A percentile compares a stretch with the other conserved stretches of the same genome.
Conservation (phyloP, 2,329 filamentous ascomycete species). For the Trichoderma simmonsii region DNA sequence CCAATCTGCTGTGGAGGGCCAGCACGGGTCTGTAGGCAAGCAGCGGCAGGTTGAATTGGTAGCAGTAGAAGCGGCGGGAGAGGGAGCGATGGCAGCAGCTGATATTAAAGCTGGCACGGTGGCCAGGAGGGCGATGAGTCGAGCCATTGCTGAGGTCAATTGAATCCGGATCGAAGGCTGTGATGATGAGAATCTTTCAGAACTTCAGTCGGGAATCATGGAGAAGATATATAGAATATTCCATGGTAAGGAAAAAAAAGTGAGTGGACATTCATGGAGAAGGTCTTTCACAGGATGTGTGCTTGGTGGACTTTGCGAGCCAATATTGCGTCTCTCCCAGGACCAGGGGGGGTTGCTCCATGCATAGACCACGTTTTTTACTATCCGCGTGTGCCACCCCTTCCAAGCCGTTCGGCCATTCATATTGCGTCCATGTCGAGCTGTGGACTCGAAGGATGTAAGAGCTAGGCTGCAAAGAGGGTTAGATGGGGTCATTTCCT, state of each 20-base stretch:
- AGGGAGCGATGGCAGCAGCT: not conserved
- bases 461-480: not conserved
- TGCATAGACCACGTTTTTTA: constrained; percentile 3
- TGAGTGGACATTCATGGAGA: not conserved
- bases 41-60: constrained; percentile 25
- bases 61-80: too few species aligned
- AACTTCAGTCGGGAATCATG: not conserved
- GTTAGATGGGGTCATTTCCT: not conserved
- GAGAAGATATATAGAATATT: not conserved
- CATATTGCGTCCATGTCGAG: not conserved
- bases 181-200: not conserved
- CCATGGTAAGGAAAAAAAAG: not conserved
- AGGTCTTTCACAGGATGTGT: not conserved
- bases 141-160: not conserved
- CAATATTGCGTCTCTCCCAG: not conserved
- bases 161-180: not conserved
- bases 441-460: not conserved
- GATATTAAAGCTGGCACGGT: not conserved
- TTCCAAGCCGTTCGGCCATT: not conserved
- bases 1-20: constrained; percentile 50
- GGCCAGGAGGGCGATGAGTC: not conserved
- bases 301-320: not conserved
- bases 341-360: not conserved
- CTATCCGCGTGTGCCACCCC: not conserved
- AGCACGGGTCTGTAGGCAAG: constrained; percentile 51